Conservation (phyloP, 1,284 basidiomycete species). For the Thelephora terrestris region DNA sequence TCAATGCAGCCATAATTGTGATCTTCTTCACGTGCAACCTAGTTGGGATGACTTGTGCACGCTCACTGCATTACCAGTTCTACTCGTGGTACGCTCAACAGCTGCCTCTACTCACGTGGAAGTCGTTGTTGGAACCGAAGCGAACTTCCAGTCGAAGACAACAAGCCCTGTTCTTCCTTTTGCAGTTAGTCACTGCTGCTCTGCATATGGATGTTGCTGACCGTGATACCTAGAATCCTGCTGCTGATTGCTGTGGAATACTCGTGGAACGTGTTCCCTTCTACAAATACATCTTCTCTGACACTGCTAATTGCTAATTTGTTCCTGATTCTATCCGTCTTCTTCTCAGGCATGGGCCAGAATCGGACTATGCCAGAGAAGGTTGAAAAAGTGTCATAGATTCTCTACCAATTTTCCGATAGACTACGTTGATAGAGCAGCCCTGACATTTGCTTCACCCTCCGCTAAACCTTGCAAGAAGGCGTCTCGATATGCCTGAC, state of each 20-base stretch:
- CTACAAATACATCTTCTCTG: constrained; percentile 62
- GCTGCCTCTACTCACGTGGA: constrained; percentile 78
- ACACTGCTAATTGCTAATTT: constrained; percentile 51
- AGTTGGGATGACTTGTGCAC: constrained; percentile 84
- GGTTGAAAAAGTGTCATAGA: no score
- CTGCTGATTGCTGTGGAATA: constrained; percentile 67
- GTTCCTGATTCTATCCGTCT: constrained; percentile 54
- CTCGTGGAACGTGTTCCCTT: constrained; percentile 83
- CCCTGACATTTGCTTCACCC: constrained; percentile 24
- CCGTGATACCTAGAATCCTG: constrained; percentile 35
- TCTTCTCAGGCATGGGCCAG: constrained; percentile 40
- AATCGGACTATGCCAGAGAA: constrained; percentile 8
- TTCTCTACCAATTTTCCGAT: no score
- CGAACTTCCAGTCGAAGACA: constrained; percentile 26
- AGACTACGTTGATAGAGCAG: neutral
- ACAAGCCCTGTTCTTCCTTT: constrained; percentile 2
- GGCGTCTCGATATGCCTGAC: constrained; percentile 33
- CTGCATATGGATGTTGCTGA: no score
- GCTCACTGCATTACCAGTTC: constrained; percentile 98
- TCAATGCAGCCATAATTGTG: constrained; percentile 59
- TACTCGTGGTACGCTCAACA: constrained; percentile 97
- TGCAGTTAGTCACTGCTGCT: neutral
- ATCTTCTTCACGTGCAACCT: constrained; percentile 88
- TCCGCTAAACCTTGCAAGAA: constrained; percentile 38
- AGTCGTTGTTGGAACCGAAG: constrained; percentile 56